A percentile compares a stretch with the other conserved stretches of the same genome.
These are phyloP conservation scores for Eremomyces bilateralis DNA, from an alignment of 495 filamentous ascomycete species.

Conservation along the genomic window DNA sequence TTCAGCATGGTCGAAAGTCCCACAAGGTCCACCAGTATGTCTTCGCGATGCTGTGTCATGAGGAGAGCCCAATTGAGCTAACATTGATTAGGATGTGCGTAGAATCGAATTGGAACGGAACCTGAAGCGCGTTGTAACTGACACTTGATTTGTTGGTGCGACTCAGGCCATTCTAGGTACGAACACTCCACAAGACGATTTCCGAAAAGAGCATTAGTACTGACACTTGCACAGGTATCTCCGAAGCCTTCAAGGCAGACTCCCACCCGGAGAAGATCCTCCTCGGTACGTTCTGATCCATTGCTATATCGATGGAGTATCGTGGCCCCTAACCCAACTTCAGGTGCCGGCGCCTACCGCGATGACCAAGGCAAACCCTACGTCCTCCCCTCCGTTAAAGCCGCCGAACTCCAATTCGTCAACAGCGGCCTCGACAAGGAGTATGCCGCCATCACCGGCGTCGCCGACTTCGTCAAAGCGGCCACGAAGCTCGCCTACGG, in stretches of 20 bases:
- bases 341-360: conserved; percentile 63
- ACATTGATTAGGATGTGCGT: conserved; percentile 19
- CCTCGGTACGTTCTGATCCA: conserved; percentile 39
- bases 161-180: conserved; percentile 5
- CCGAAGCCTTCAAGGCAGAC: conserved; percentile 97
- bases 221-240: conserved; percentile 40
- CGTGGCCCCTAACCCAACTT: conserved; percentile 3
- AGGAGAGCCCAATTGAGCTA: conserved; percentile 6
- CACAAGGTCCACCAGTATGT: conserved; percentile 84
- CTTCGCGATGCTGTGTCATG: conserved; percentile 2
- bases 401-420: conserved; percentile 75
- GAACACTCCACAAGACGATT: conserved; percentile 37
- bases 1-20: conserved; percentile 74
- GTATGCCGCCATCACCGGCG: conserved; percentile 91
- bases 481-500: conserved; percentile 85
- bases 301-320: background rate
- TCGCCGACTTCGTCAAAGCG: conserved; percentile 79
- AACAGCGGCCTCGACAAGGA: conserved; percentile 71
- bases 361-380: conserved; percentile 95
- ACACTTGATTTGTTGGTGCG: conserved; percentile 13
- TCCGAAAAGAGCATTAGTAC: conserved; percentile 31
- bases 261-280: conserved; percentile 87
- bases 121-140: no score
- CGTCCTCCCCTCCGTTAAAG: conserved; percentile 79
- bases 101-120: conserved; percentile 8